Base-by-base conservation (phyloP, 805 yeast species). In the Myxozyma geophila region DNA sequence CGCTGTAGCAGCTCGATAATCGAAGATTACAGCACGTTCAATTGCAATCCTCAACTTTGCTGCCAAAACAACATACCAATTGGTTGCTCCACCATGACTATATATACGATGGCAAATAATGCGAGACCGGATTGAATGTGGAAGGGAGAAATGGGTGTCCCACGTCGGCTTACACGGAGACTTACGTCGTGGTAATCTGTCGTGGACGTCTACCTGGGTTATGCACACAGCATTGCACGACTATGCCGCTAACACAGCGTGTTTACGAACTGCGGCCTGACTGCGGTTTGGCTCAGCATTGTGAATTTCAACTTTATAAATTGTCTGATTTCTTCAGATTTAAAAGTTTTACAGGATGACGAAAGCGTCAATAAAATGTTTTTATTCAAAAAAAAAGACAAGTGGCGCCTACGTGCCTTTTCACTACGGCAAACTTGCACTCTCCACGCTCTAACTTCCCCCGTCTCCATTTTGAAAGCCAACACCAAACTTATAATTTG, bases 31-130 rank as follows among this genome's bases (percentile, higher is more conserved):
- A 28, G 12, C 57, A 2, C 9, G 9, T 37, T 6, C 36, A 15
- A 47, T n/a, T 9, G 49, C 50, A 15, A 9, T 15, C 43, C 46
- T 5, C 19, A 3, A 33, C 13, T 36, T 17, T 19, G 12, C n/a
- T 35, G 28, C 17, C 17, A 37, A 36, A 47, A 17, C 23, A 50
- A 66, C 74, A 53, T 68, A 73, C 75, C 75, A 70, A 73, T 73
- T 62, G 75, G 74, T 54, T 73, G 75, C 58, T 73, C 75, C 52
- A 73, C 70, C 74, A 72, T 72, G 44, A 36, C 48, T 39, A 10
- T 36, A 39, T 2, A 23, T 23, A 9, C n/a, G n/a, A 19, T 9
- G 9, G 15, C 10, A 37, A 37, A 8, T n/a, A 15, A 51, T 51
- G 40, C 33, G 43, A 51, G 19, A 37, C 33, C 54, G 43, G 54